Percentiles rank a stretch among this genome's conserved stretches.
phyloP scores from a whole-genome alignment of 2,329 filamentous ascomycete genomes.

The Claviceps quebecensis region DNA sequence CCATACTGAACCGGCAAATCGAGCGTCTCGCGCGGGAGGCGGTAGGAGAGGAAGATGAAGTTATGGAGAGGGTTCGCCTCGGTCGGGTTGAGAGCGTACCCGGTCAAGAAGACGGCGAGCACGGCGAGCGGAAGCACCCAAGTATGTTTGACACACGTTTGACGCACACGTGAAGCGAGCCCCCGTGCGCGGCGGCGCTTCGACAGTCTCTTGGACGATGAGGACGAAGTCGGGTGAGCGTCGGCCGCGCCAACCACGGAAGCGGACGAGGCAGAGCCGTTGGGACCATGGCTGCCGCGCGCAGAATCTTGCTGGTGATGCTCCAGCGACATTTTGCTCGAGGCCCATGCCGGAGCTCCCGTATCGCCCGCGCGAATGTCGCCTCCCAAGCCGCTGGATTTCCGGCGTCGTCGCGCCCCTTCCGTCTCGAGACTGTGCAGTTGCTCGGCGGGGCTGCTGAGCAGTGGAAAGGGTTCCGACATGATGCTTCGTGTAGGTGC shows the following conservation, averaged over 20 bases:
- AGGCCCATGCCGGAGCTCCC: slow-evolving; percentile 39
- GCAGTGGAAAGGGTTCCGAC: slow-evolving; percentile 42
- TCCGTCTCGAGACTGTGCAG: slow-evolving; percentile 26
- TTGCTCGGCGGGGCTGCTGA: slow-evolving; percentile 37
- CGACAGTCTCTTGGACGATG: slow-evolving; percentile 28
- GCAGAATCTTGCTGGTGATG: neutral
- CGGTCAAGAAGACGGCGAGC: slow-evolving; percentile 44
- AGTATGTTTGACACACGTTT: slow-evolving; percentile 46
- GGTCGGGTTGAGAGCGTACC: slow-evolving; percentile 64
- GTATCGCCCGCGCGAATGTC: slow-evolving; percentile 42
- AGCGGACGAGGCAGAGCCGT: slow-evolving; percentile 4
- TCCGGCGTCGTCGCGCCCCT: slow-evolving; percentile 33
- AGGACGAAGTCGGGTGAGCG: neutral
- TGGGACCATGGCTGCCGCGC: slow-evolving; percentile 9
- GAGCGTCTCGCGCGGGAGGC: slow-evolving; percentile 37
- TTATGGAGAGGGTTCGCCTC: slow-evolving; percentile 64
- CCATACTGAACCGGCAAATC: slow-evolving; percentile 55
- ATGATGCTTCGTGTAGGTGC: slow-evolving; percentile 14
- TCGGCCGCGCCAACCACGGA: slow-evolving; percentile 2
- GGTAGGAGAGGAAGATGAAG: slow-evolving; percentile 86
- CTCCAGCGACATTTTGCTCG: slow-evolving; percentile 33
- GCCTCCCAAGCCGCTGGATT: slow-evolving; percentile 40
- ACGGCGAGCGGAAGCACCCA: slow-evolving; percentile 55
- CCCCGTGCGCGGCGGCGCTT: slow-evolving; percentile 43
- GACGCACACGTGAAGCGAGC: slow-evolving; percentile 31